phyloP scores from a whole-genome alignment of 106 monocot species.

The Allium sativum region DNA sequence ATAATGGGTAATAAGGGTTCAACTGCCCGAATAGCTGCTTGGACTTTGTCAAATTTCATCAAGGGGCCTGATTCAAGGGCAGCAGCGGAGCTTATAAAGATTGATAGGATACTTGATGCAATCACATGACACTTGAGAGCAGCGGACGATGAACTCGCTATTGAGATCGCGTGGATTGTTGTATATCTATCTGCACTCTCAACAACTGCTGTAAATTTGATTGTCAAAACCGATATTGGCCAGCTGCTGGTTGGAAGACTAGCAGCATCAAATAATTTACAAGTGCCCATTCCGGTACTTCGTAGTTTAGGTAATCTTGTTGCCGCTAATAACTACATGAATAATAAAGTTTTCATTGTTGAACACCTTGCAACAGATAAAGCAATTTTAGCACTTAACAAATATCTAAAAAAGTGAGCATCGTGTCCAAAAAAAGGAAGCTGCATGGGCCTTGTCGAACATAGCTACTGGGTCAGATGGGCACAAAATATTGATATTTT shows the following conservation, averaged over 20 bases:
- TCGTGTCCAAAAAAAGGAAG: slow-evolving; percentile 86
- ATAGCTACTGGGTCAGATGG: slow-evolving; percentile 68
- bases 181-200: slow-evolving; percentile 95
- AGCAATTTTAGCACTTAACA: slow-evolving; percentile 50
- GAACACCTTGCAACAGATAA: slow-evolving; percentile 55
- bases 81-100: slow-evolving; percentile 56
- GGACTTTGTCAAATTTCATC: slow-evolving; percentile 94
- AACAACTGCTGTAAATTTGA: slow-evolving; percentile 39
- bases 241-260: slow-evolving; percentile 67
- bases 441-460: slow-evolving; percentile 90
- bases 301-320: slow-evolving; percentile 89
- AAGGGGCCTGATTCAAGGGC: slow-evolving; percentile 91
- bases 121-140: slow-evolving; percentile 54
- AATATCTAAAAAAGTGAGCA: slow-evolving; percentile 80
- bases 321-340: slow-evolving; percentile 56
- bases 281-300: slow-evolving; percentile 95
- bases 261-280: slow-evolving; percentile 62
- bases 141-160: slow-evolving; percentile 80
- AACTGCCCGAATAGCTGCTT: slow-evolving; percentile 76
- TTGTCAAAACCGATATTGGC: slow-evolving; percentile 57
- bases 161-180: slow-evolving; percentile 93
- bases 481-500: slow-evolving; percentile 69
- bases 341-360: slow-evolving; percentile 42
- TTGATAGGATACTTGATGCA: slow-evolving; percentile 64
- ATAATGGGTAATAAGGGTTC: slow-evolving; percentile 72